Conservation (phyloP, 441 rosid species). For the Cnidoscolus chayamansa region DNA sequence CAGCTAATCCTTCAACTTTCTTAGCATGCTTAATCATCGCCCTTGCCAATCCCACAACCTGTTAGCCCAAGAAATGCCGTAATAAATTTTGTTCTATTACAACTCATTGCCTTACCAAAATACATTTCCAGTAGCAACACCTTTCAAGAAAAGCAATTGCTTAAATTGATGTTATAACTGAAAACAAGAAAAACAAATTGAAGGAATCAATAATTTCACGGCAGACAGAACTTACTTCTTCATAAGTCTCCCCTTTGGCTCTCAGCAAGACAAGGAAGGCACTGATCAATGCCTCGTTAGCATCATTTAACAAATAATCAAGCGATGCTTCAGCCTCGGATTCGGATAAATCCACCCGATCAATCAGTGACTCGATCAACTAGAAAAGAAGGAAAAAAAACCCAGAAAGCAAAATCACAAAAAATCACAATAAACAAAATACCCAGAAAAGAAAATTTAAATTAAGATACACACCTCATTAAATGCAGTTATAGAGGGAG, state of each 20-base stretch:
- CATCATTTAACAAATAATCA: constrained; percentile 52
- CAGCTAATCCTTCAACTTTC: constrained; percentile 72
- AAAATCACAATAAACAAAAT: not conserved
- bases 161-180: not conserved
- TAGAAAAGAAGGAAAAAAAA: constrained; percentile 21
- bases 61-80: constrained; percentile 3
- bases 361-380: constrained; percentile 76
- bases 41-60: constrained; percentile 88
- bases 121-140: not conserved
- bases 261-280: constrained; percentile 84
- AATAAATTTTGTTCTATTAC: not conserved
- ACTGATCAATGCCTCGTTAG: constrained; percentile 65
- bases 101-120: not conserved
- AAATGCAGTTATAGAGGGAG: constrained; percentile 39
- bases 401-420: not conserved
- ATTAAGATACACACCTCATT: constrained; percentile 38
- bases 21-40: constrained; percentile 72
- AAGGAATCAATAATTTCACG: not conserved
- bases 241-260: constrained; percentile 94
- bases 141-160: not conserved
- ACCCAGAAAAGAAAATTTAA: not conserved
- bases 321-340: constrained; percentile 73
- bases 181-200: not conserved
- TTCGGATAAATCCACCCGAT: constrained; percentile 67
- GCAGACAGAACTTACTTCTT: constrained; percentile 49